Conservation (phyloP, 1,139 yeast genomes). For the Taphrina confusa region DNA sequence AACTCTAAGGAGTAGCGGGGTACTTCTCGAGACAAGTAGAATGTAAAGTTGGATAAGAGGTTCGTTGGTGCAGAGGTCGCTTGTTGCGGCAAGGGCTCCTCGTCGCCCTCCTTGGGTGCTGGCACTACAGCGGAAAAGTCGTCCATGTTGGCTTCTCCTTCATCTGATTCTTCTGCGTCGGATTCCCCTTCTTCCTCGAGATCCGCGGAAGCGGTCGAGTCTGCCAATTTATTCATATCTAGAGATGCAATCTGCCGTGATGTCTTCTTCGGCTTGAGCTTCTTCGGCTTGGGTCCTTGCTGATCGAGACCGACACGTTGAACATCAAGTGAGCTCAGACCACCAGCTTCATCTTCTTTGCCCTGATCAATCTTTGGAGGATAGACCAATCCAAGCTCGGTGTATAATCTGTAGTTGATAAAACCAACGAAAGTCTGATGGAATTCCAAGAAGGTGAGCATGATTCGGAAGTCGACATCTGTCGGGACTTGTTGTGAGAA, state of each 20-base stretch:
- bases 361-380: conserved; percentile 82
- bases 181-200: conserved; percentile 39
- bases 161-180: conserved; percentile 48
- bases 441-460: conserved; percentile 94
- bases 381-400: conserved; percentile 79
- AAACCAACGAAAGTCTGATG: conserved; percentile 90
- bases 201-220: conserved; percentile 43
- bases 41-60: conserved; percentile 72
- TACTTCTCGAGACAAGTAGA: conserved; percentile 93
- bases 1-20: conserved; percentile 89
- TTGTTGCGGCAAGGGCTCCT: conserved; percentile 80
- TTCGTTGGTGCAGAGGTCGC: conserved; percentile 60
- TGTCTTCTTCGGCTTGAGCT: conserved; percentile 33
- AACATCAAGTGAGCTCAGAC: conserved; percentile 78
- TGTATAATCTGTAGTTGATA: conserved; percentile 78
- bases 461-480: conserved; percentile 93
- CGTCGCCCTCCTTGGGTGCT: conserved; percentile 53
- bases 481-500: conserved; percentile 93
- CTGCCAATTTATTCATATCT: conserved; percentile 41
- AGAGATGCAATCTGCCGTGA: conserved; percentile 35
- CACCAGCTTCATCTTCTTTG: conserved; percentile 83
- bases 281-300: conserved; percentile 31
- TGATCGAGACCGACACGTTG: conserved; percentile 46
- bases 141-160: conserved; percentile 50
- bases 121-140: conserved; percentile 58